phyloP scores from a whole-genome alignment of 2,329 filamentous ascomycete genomes.

The Colletotrichum sp. region DNA sequence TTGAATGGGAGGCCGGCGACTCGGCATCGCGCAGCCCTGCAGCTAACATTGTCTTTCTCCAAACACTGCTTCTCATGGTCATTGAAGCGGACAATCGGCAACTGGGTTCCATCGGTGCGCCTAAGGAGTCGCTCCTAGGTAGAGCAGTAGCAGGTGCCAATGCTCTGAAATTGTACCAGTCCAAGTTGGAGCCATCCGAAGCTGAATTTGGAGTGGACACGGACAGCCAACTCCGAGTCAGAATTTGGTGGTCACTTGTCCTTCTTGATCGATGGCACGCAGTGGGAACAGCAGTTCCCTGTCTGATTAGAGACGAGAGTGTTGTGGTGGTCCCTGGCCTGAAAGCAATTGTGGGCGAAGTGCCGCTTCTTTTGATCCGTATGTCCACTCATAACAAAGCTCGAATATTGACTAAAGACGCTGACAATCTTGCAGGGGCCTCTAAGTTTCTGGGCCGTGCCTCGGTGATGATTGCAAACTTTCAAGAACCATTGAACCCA shows the following conservation, averaged over 20 bases:
- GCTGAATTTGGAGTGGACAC: slow-evolving; percentile 60
- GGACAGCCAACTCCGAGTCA: slow-evolving; percentile 65
- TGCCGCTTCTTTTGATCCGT: slow-evolving; percentile 69
- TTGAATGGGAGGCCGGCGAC: slow-evolving; percentile 54
- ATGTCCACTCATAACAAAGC: slow-evolving; percentile 41
- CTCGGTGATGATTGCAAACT: slow-evolving; percentile 39
- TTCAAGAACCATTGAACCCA: slow-evolving; percentile 9
- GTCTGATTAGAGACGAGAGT: slow-evolving; percentile 67
- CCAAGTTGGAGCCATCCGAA: slow-evolving; percentile 41
- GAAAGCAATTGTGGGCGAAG: slow-evolving; percentile 64
- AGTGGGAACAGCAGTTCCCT: slow-evolving; percentile 66
- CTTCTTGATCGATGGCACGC: slow-evolving; percentile 78
- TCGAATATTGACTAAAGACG: not conserved
- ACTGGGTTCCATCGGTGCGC: slow-evolving; percentile 48
- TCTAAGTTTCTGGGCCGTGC: slow-evolving; percentile 57
- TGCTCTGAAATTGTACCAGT: slow-evolving; percentile 64
- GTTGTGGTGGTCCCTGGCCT: slow-evolving; percentile 66
- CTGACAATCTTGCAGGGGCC: slow-evolving; percentile 45
- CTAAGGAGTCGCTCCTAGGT: slow-evolving; percentile 63
- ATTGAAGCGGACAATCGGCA: slow-evolving; percentile 67
- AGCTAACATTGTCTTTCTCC: slow-evolving; percentile 64
- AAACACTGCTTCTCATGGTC: slow-evolving; percentile 69
- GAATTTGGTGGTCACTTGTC: slow-evolving; percentile 76
- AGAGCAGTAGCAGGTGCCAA: slow-evolving; percentile 71
- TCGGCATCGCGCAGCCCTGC: slow-evolving; percentile 41